These are phyloP conservation scores for Cutaneotrichosporon mucoides DNA, from an alignment of 1,284 basidiomycete genomes.

Conservation along the genomic window DNA sequence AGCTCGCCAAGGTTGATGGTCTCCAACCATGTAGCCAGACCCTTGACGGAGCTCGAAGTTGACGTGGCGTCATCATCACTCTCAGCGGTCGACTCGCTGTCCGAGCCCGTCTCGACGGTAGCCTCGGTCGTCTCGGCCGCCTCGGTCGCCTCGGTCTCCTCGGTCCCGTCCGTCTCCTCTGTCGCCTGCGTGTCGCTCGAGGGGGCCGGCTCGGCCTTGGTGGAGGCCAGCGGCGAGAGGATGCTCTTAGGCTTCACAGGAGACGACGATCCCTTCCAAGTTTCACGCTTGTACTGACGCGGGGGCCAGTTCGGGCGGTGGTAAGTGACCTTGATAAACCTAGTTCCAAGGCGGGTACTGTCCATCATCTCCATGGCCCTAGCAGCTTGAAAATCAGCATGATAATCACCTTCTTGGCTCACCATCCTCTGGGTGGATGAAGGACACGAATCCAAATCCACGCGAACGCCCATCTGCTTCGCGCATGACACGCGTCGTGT, in stretches of 20 bases:
- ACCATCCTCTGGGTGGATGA: conserved; percentile 78
- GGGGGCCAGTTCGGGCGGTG: conserved; percentile 29
- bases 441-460: conserved; percentile 95
- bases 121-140: no score
- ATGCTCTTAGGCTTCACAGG: background rate
- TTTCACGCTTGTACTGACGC: background rate
- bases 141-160: no score
- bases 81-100: no score
- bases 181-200: no score
- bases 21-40: background rate
- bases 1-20: conserved; percentile 2
- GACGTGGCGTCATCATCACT: background rate
- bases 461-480: conserved; percentile 77
- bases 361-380: conserved; percentile 31
- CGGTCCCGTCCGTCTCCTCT: no score
- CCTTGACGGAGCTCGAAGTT: background rate
- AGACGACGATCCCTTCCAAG: background rate
- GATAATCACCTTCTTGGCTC: conserved; percentile 10
- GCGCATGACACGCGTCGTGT: conserved; percentile 89
- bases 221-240: no score
- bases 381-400: conserved; percentile 14
- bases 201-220: no score
- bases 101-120: no score
- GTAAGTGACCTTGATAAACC: conserved; percentile 27
- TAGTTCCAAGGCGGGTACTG: conserved; percentile 23